phyloP scores from a whole-genome alignment of 805 yeast species.

The Hagleromyces aurorensis region DNA sequence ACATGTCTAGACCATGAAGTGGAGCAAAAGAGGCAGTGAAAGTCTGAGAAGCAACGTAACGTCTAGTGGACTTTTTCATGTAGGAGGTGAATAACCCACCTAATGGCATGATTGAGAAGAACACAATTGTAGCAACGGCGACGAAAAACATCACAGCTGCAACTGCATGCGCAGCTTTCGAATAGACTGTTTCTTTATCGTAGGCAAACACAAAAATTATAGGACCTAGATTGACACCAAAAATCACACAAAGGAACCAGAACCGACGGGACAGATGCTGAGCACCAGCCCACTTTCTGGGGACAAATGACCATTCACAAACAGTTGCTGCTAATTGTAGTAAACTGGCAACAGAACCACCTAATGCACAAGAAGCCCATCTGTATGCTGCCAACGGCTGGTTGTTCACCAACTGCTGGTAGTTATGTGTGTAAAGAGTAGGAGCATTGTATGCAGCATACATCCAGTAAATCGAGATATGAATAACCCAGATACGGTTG shows the following conservation, averaged over 20 bases:
- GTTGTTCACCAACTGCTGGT: constrained; percentile 73
- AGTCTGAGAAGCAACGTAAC: constrained; percentile 87
- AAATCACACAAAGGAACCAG: constrained; percentile 58
- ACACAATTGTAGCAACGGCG: constrained; percentile 73
- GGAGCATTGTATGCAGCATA: constrained; percentile 91
- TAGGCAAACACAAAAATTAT: constrained; percentile 78
- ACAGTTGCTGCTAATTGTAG: constrained; percentile 84
- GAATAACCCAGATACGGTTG: constrained; percentile 97
- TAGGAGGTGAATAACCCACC: constrained; percentile 95
- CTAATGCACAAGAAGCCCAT: constrained; percentile 91
- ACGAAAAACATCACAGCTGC: constrained; percentile 85
- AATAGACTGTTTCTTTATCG: constrained; percentile 57
- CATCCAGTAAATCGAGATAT: constrained; percentile 87
- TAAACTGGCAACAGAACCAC: constrained; percentile 77
- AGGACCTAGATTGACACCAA: constrained; percentile 74
- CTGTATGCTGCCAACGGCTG: constrained; percentile 83
- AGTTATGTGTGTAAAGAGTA: constrained; percentile 79
- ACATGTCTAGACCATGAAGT: constrained; percentile 83
- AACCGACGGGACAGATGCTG: constrained; percentile 90
- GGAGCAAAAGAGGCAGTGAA: constrained; percentile 88
- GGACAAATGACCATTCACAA: constrained; percentile 93
- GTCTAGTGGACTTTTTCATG: constrained; percentile 78
- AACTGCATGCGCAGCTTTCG: constrained; percentile 67
- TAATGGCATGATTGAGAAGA: constrained; percentile 90
- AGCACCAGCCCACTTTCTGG: constrained; percentile 99